Evolutionary conservation across 1,284 basidiomycete species (phyloP).

Genomic region (Vanrija sp.): DNA sequence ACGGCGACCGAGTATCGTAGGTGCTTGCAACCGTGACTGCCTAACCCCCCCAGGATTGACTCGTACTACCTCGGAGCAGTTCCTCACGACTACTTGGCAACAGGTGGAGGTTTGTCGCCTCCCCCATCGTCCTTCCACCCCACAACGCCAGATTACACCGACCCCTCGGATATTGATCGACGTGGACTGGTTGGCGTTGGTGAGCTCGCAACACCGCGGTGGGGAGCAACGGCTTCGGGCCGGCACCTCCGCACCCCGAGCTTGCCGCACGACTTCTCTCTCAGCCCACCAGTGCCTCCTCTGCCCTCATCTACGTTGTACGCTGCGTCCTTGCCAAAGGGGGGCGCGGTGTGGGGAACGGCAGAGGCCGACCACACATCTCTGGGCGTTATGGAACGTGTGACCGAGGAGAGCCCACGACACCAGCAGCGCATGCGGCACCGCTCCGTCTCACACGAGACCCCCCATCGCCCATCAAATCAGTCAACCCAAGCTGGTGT

Average conservation of each 20-base stretch:
- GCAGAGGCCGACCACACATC: background rate
- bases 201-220: slow-evolving; percentile 94
- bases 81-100: background rate
- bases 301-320: too few relatives aligned
- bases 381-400: slow-evolving; percentile 24
- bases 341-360: too few relatives aligned
- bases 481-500: slow-evolving; percentile 5
- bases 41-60: slow-evolving; percentile 20
- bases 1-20: slow-evolving; percentile 26
- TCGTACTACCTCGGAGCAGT: slow-evolving; percentile 25
- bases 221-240: slow-evolving; percentile 56
- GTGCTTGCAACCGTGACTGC: slow-evolving; percentile 8
- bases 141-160: slow-evolving; percentile 44
- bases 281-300: slow-evolving; percentile 21
- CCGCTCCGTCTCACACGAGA: slow-evolving; percentile 19
- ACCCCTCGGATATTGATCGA: slow-evolving; percentile 80
- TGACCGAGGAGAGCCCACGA: slow-evolving; percentile 24
- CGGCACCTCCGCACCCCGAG: slow-evolving; percentile 35
- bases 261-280: slow-evolving; percentile 38
- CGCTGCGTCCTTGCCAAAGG: too few relatives aligned
- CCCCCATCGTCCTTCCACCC: slow-evolving; percentile 21
- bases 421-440: slow-evolving; percentile 11
- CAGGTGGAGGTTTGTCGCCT: too few relatives aligned
- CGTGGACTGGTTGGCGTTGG: slow-evolving; percentile 87
- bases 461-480: slow-evolving; percentile 3